A percentile compares a stretch with the other conserved stretches of the same genome.
Conservation (phyloP, 129 eudicot genomes). For the Rutidosis leptorrhynchoides region DNA sequence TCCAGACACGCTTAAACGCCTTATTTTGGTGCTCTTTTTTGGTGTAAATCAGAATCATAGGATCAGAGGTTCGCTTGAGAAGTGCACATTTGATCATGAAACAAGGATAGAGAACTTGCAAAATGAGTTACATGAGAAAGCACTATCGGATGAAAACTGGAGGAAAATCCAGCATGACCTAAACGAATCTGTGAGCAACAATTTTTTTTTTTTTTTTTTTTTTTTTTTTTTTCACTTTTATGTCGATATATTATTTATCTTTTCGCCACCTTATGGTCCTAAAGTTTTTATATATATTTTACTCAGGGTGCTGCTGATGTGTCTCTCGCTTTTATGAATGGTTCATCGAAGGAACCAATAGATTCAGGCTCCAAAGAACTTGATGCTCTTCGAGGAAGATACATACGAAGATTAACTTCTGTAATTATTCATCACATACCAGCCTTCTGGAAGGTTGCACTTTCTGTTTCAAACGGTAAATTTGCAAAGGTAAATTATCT, state of each 20-base stretch:
- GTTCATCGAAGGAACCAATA: conserved; percentile 31
- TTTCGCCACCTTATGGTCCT: conserved; percentile 4
- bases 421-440: conserved; percentile 89
- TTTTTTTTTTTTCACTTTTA: background rate
- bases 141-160: conserved; percentile 84
- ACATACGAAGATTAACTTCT: conserved; percentile 79
- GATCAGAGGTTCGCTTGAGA: conserved; percentile 87
- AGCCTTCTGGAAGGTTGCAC: conserved; percentile 89
- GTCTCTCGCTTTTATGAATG: conserved; percentile 33
- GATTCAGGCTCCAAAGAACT: conserved; percentile 66
- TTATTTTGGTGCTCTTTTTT: conserved; percentile 16
- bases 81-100: conserved; percentile 91
- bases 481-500: conserved; percentile 73
- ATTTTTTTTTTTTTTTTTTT: no score
- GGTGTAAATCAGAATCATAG: conserved; percentile 66
- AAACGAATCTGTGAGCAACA: conserved; percentile 52
- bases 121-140: conserved; percentile 76
- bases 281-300: conserved; percentile 15
- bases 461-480: conserved; percentile 82
- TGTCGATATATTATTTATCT: background rate
- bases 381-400: conserved; percentile 82
- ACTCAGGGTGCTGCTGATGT: conserved; percentile 58
- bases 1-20: conserved; percentile 15
- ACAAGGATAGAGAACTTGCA: conserved; percentile 72
- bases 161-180: conserved; percentile 71